Evolutionary conservation across 306 rosid species (phyloP), one percentile per base, ranked within the genome.

Genomic region (Pyrus betulifolia): DNA sequence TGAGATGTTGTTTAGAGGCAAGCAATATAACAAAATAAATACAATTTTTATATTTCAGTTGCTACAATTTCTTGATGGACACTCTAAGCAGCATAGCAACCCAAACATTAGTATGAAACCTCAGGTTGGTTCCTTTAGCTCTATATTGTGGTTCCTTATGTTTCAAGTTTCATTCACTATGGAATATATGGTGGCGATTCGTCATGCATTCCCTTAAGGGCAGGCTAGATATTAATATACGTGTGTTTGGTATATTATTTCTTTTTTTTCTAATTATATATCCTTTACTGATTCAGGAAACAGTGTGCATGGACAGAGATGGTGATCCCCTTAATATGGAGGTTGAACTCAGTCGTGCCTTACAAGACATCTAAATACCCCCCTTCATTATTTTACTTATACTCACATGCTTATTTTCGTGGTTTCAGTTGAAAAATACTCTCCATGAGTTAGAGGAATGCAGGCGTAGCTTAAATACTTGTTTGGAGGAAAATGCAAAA

Each of bases 401-500:
- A 55, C 72, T 63, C 65, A 85, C 70, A 81, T 79, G 15, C 60
- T 45, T 76, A 40, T 49, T 77, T 73, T 76, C 61, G 31, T 75
- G 46, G 33, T 77, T 79, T 82, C 88, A 95, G 99, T 84, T 89
- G 77, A 83, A 74, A 74, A 84, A 82, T 51, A 80, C 93, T 71
- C 89, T 67, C 64, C 75, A 75, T 11, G 91, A 92, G 84, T 84
- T 92, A 72, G 91, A 88, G 76, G 90, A 88, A 80, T 92, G 96
- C 86, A 89, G 91, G 81, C 74, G 51, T 70, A 89, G 84, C 84
- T 88, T 95, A 80, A 84, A 85, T 28, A 80, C 84, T 88, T 95
- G 99, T 88, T 83, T 90, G 78, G 90, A 88, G 78, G 99, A 95
- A 76, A 95, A 95, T 87, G 87, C 84, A 72, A 95, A 84, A 82